phyloP scores from a whole-genome alignment of 345 rosid species.

The Syzygium aromaticum region DNA sequence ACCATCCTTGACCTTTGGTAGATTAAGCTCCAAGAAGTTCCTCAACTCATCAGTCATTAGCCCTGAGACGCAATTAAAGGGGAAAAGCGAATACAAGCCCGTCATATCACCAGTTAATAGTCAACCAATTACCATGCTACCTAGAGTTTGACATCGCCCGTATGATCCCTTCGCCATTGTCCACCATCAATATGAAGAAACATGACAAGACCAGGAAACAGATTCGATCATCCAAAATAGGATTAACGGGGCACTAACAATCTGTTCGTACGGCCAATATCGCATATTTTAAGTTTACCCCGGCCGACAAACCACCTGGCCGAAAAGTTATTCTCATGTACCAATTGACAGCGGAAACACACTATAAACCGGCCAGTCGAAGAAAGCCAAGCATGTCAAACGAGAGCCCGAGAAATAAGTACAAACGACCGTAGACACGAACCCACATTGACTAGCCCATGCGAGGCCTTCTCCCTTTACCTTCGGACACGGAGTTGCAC shows the following conservation, averaged over 20 bases:
- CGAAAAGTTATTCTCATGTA: background rate
- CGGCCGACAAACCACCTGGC: background rate
- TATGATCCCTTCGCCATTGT: background rate
- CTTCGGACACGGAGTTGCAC: constrained; percentile 83
- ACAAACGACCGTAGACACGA: background rate
- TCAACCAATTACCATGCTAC: background rate
- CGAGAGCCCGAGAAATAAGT: background rate
- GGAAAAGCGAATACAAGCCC: background rate
- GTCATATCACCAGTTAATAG: background rate
- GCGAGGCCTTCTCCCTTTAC: constrained; percentile 7
- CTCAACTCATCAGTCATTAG: constrained; percentile 83
- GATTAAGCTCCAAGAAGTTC: constrained; percentile 77
- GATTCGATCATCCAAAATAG: background rate
- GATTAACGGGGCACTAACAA: background rate
- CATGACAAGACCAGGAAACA: background rate
- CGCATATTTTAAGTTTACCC: background rate
- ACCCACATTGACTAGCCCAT: background rate
- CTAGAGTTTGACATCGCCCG: background rate
- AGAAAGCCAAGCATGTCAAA: background rate
- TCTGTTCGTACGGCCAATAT: background rate
- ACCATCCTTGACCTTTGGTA: constrained; percentile 78
- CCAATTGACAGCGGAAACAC: background rate
- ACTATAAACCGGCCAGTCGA: background rate
- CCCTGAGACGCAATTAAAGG: constrained; percentile 1
- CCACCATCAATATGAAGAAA: background rate